phyloP scores from a whole-genome alignment of 2,329 filamentous ascomycete species.

The Fusarium clavum region DNA sequence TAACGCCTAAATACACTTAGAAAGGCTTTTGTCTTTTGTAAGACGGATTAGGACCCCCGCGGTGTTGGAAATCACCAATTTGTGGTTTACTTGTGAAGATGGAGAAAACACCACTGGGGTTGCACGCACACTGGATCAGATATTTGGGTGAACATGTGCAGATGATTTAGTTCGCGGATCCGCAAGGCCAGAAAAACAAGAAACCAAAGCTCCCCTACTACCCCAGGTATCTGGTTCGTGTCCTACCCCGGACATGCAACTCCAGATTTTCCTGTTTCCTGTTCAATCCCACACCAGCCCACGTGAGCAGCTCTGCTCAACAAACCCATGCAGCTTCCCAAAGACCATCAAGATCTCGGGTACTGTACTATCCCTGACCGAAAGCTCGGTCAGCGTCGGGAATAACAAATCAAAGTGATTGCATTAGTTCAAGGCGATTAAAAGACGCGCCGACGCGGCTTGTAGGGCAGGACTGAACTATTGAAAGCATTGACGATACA shows the following conservation, averaged over 20 bases:
- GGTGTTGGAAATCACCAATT: no score
- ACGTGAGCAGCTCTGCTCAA: neutral
- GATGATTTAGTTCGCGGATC: neutral
- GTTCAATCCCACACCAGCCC: neutral
- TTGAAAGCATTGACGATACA: neutral
- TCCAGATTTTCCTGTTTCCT: neutral
- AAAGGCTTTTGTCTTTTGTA: no score
- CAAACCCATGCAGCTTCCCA: neutral
- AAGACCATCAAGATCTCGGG: neutral
- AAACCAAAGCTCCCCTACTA: neutral
- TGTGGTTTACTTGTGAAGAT: no score
- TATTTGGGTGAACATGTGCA: no score
- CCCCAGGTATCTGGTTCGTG: neutral
- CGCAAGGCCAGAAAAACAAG: no score
- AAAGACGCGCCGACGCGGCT: neutral
- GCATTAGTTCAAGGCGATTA: neutral
- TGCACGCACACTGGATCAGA: no score
- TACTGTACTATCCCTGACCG: neutral
- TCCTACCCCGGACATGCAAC: neutral
- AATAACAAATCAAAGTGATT: neutral
- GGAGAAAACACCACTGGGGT: no score
- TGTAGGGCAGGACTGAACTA: no score
- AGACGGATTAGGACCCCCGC: no score
- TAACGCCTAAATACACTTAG: rapidly evolving
- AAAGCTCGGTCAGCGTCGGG: neutral